A percentile compares a stretch with the other conserved stretches of the same genome.
These are phyloP conservation scores for Schizosaccharomyces cryophilus DNA, from an alignment of 805 yeast species.

Conservation along the genomic window DNA sequence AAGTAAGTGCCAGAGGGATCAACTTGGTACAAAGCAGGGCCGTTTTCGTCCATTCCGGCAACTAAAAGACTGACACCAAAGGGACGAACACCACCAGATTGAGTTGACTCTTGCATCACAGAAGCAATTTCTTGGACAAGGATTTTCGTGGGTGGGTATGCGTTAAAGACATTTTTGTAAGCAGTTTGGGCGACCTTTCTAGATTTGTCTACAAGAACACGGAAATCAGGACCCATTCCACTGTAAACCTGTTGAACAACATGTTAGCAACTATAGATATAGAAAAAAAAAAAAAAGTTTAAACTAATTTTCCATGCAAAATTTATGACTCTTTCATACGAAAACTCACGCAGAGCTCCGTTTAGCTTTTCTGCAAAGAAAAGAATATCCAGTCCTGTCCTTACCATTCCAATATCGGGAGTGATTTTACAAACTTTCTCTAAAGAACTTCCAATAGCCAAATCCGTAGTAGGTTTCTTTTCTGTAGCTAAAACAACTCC, in stretches of 20 bases:
- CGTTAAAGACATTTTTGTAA: conserved; percentile 81
- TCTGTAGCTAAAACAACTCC: conserved; percentile 95
- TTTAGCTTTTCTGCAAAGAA: too few relatives aligned
- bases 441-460: conserved; percentile 49
- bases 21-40: conserved; percentile 51
- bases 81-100: conserved; percentile 97
- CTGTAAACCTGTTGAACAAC: conserved; percentile 24
- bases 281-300: too few relatives aligned
- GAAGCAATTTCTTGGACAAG: conserved; percentile 86
- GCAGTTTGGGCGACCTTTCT: conserved; percentile 80
- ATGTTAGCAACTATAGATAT: background rate
- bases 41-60: conserved; percentile 71
- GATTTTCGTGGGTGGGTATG: conserved; percentile 88
- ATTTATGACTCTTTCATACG: too few relatives aligned
- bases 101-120: conserved; percentile 96
- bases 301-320: too few relatives aligned
- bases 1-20: conserved; percentile 95
- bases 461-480: conserved; percentile 58
- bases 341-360: too few relatives aligned
- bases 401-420: conserved; percentile 83
- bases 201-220: conserved; percentile 81
- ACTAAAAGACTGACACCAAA: conserved; percentile 84
- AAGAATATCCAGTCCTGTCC: background rate
- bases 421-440: conserved; percentile 64
- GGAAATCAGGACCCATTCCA: conserved; percentile 97